Evolutionary conservation across 441 rosid species (phyloP), one percentile per base, ranked within the genome.

Genomic region (Populus hybrid): DNA sequence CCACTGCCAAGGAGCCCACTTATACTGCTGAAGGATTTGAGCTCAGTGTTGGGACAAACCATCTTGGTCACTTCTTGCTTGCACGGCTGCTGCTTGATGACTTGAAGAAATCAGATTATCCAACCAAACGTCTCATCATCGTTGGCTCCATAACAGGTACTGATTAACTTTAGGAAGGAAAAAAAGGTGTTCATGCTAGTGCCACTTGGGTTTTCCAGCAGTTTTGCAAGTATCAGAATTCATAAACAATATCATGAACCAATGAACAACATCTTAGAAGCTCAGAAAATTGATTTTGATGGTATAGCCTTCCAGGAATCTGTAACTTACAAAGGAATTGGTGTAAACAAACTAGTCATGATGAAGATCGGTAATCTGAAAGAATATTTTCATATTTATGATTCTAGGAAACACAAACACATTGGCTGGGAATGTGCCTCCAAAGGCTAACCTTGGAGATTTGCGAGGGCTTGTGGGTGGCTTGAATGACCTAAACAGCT

Each of bases 21-120:
- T 93, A 85, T 65, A 92, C 97, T 7, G 99, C 99, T 35, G 99
- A 91, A 82, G 98, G 99, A 10, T 93, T 95, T 72, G 98, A 95
- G 81, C 83, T 95, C 8, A 92, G 98, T 68, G 96, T 92, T 35
- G 98, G 97, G 33, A 93, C 99, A 18, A 95, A 95, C 81, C 97
- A 93, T 80, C 95, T 94, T 0, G 99, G 99, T 14, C 97, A 94
- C 78, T 93, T 93, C 73, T 88, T 94, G 21, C 89, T 94, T 4
- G 84, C 95, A 0, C 82, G 95, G 81, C 85, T 90, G 78, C 84
- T 93, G 78, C 90, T 94, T 38, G 99, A 93, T 69, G 97, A 93
- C 71, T 38, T 95, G 82, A 86, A 90, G 72, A 76, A 92, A 73
- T 92, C 98, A 0, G 97, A 94, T 79, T 87, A 89, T 80, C 88